Base-by-base conservation (phyloP, 192 early-diverging fungal species). In the Mortierella claussenii region DNA sequence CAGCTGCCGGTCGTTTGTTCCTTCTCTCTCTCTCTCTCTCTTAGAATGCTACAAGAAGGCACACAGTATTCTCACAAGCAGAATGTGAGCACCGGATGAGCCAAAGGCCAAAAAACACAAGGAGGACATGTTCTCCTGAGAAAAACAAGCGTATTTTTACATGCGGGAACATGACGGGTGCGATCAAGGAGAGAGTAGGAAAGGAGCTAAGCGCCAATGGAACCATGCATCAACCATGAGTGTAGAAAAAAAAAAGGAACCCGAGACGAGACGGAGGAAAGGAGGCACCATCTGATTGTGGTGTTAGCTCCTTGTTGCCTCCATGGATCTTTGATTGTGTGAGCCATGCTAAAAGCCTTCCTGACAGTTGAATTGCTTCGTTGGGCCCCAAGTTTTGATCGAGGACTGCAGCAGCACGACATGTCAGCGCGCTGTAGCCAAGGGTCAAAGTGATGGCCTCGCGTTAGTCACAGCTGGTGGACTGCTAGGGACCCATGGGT, bases 81-180 rank as follows among this genome's bases (percentile, higher is more conserved):
- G 21, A 48, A 12, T 7, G 46, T 20, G 46, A 20, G 21, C 12
- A 20, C 46, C 21, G 20, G 8, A 32, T 53, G 32, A 32, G 9
- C 8, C 21, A 6, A 33, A 30, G 51, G 32, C 21, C 4, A 11
- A 49, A 11, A 9, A 49, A 27, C 48, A 7, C 27, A 49, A 49
- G 48, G n/a, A 49, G 43, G 43, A n/a, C n/a, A n/a, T n/a, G n/a
- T n/a, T 49, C 47, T 49, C 47, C 47, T 49, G 10, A 49, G 47
- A 49, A 46, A 13, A 15, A 46, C n/a, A 13, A 12, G 4, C 18
- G 15, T 30, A 18, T 53, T 32, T 28, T 20, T 5, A 3, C 31
- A 4, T 32, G 13, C 18, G 30, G 4, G 8, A 53, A 32, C 12
- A 33, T 53, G 51, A 33, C 4, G 7, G 23, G 23, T 51, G 51